Conservation (phyloP, 2,329 filamentous ascomycete species). For the Parascedosporium putredinis region DNA sequence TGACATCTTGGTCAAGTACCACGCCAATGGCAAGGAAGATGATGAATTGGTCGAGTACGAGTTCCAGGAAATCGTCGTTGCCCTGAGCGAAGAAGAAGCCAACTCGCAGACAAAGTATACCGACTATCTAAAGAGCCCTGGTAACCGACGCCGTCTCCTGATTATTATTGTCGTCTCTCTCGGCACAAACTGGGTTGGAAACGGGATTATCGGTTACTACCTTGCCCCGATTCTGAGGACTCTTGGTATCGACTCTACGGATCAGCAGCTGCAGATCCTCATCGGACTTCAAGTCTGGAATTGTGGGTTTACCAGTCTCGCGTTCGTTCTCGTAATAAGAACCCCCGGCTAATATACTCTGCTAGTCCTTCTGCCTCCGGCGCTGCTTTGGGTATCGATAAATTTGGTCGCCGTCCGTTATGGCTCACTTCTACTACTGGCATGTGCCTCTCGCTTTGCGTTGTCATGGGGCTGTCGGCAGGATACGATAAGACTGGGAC, state of each 20-base stretch:
- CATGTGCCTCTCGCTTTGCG: slow-evolving; percentile 25
- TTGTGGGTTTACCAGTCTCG: no score
- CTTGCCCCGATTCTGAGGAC: not conserved
- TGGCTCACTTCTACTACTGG: slow-evolving; percentile 25
- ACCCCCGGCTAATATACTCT: no score
- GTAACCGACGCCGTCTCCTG: not conserved
- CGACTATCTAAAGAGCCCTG: not conserved
- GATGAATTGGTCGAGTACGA: not conserved
- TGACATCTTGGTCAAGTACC: not conserved
- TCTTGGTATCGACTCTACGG: slow-evolving; percentile 19
- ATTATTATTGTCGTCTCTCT: not conserved
- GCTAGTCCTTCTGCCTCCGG: slow-evolving; percentile 21
- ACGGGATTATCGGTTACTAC: not conserved
- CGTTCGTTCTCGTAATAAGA: no score
- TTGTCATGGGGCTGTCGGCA: slow-evolving; percentile 29
- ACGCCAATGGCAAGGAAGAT: not conserved
- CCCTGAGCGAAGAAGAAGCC: not conserved
- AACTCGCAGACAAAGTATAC: not conserved
- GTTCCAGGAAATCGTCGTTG: not conserved
- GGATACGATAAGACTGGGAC: slow-evolving; percentile 17
- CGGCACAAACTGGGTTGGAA: not conserved
- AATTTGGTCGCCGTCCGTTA: slow-evolving; percentile 30
- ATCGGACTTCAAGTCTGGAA: not conserved
- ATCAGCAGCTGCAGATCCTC: not conserved
- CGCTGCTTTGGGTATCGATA: slow-evolving; percentile 29